Evolutionary conservation across 768 basidiomycete genomes (phyloP).

Genomic region (Naganishia vaughanmartiniae): DNA sequence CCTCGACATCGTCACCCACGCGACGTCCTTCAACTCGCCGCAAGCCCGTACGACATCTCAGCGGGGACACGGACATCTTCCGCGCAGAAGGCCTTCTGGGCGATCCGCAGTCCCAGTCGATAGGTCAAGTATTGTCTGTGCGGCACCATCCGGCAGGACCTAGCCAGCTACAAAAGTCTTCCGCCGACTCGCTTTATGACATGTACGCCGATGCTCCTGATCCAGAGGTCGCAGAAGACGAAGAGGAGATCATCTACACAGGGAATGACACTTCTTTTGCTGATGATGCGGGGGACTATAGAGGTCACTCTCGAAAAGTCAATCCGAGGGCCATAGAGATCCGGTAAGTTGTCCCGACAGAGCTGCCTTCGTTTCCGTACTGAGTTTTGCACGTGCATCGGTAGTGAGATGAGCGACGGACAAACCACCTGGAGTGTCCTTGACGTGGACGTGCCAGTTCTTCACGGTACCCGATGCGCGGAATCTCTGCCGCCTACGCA

Average conservation of each 20-base stretch:
- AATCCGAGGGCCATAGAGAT: constrained; percentile 14
- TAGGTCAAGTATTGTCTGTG: not conserved
- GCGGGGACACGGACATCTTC: constrained; percentile 12
- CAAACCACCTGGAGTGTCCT: constrained; percentile 26
- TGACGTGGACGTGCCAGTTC: not conserved
- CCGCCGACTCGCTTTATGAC: constrained; percentile 23
- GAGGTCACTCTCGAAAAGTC: no score
- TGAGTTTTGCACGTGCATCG: not conserved
- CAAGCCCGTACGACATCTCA: constrained; percentile 19
- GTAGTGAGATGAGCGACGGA: constrained; percentile 29
- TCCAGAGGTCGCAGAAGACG: not conserved
- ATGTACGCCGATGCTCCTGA: constrained; percentile 16
- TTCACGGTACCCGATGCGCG: not conserved
- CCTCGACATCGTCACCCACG: not conserved
- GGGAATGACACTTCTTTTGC: not conserved
- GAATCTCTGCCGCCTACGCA: not conserved
- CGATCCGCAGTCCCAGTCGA: constrained; percentile 10
- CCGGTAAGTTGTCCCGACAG: not conserved
- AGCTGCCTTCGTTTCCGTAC: not conserved
- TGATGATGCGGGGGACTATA: not conserved
- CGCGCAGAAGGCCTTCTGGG: constrained; percentile 4
- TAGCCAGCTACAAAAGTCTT: not conserved
- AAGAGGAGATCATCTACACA: constrained; percentile 10
- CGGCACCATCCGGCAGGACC: not conserved
- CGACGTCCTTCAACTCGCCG: constrained; percentile 21